A percentile compares a stretch with the other conserved stretches of the same genome.
Conservation (phyloP, 768 basidiomycete species). For the Mycena maculata region DNA sequence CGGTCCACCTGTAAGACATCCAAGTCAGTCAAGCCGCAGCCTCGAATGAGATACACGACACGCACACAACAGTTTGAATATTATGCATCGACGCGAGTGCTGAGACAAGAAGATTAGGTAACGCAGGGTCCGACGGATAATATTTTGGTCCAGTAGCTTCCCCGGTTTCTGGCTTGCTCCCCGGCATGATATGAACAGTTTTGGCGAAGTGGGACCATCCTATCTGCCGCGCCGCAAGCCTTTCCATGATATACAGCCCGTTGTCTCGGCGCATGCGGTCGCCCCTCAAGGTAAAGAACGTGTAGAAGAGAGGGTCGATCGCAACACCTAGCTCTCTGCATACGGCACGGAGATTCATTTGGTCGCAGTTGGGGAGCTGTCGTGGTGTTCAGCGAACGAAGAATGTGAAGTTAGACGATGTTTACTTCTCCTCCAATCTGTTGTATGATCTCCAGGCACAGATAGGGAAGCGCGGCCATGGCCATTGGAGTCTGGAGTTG, state of each 20-base stretch:
- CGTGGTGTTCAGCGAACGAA: neutral
- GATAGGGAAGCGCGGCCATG: too few relatives aligned
- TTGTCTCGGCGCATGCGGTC: neutral
- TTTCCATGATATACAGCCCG: neutral
- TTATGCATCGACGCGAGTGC: constrained; percentile 13
- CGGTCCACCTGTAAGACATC: neutral
- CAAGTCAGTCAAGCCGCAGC: neutral
- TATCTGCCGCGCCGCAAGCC: neutral
- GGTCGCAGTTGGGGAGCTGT: constrained; percentile 1
- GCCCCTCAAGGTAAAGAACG: neutral
- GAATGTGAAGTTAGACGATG: too few relatives aligned
- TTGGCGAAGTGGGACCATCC: neutral
- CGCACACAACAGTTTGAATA: neutral
- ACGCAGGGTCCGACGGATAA: neutral
- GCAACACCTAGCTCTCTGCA: constrained; percentile 4
- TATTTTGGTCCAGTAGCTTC: neutral
- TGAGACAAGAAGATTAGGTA: neutral
- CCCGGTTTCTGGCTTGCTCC: neutral
- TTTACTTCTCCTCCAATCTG: too few relatives aligned
- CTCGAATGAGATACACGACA: neutral
- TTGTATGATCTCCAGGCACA: too few relatives aligned
- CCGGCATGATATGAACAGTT: neutral
- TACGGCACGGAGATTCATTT: constrained; percentile 7
- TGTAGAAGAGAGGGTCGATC: constrained; percentile 5
- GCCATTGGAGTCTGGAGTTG: too few relatives aligned